Conservation (phyloP, 192 early-diverging fungal species). For the Umbelopsis vinacea region DNA sequence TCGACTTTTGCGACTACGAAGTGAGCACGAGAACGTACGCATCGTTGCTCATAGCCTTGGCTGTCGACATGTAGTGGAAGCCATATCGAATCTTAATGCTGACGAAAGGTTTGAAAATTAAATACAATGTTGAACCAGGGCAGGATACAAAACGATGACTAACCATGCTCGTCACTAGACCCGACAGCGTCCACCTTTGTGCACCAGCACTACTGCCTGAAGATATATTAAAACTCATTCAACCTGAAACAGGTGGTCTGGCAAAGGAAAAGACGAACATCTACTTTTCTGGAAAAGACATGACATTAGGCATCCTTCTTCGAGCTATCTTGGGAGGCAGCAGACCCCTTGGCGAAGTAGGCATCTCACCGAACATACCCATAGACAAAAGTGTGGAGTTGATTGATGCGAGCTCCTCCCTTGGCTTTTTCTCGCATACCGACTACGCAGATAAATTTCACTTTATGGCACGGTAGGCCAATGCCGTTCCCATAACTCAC, state of each 20-base stretch:
- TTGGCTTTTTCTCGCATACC: slow-evolving; percentile 40
- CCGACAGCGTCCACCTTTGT: slow-evolving; percentile 39
- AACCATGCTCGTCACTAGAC: not conserved
- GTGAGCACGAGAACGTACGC: slow-evolving; percentile 32
- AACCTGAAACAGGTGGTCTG: slow-evolving; percentile 15
- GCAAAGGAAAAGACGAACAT: slow-evolving; percentile 33
- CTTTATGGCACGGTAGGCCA: slow-evolving; percentile 14
- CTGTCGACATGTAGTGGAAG: slow-evolving; percentile 44
- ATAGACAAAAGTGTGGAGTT: slow-evolving; percentile 16
- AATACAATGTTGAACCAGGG: not conserved
- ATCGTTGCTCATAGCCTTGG: slow-evolving; percentile 43
- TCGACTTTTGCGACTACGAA: slow-evolving; percentile 30
- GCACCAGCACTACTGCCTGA: slow-evolving; percentile 37
- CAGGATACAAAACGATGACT: not conserved
- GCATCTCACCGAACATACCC: not conserved
- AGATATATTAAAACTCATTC: slow-evolving; percentile 29
- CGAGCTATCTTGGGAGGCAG: slow-evolving; percentile 28
- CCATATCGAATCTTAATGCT: slow-evolving; percentile 25
- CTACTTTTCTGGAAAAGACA: slow-evolving; percentile 37
- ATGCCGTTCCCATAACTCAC: not conserved
- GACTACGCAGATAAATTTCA: slow-evolving; percentile 43
- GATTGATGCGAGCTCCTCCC: slow-evolving; percentile 29
- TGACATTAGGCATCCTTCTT: slow-evolving; percentile 37
- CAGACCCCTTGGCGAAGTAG: slow-evolving; percentile 37
- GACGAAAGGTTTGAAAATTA: slow-evolving; percentile 23